Percentiles rank a stretch among this genome's conserved stretches.
Conservation (phyloP, 1,284 basidiomycete species). For the Cutaneotrichosporon sp. region DNA sequence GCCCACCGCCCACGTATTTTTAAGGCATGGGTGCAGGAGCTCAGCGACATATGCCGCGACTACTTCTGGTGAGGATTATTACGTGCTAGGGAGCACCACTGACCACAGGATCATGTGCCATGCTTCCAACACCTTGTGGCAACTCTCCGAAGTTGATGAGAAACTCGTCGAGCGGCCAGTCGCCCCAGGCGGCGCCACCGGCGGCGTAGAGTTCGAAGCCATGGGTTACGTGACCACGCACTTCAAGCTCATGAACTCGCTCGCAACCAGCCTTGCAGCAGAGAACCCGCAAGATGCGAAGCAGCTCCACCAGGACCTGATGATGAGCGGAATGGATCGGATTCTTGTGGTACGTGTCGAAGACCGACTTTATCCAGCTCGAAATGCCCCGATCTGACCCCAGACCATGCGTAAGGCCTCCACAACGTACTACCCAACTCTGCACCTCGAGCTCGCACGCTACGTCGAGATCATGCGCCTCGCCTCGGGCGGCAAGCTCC, state of each 20-base stretch:
- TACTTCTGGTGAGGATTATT: conserved; percentile 79
- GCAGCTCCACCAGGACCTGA: conserved; percentile 74
- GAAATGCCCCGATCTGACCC: background rate
- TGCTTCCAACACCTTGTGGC: conserved; percentile 85
- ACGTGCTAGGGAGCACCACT: background rate
- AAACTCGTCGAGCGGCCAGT: conserved; percentile 79
- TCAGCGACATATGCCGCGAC: conserved; percentile 84
- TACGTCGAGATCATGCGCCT: conserved; percentile 62
- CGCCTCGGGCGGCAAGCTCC: conserved; percentile 33
- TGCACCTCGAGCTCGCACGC: conserved; percentile 84
- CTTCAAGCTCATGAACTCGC: conserved; percentile 72
- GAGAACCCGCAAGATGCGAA: conserved; percentile 62
- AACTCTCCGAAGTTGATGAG: conserved; percentile 72
- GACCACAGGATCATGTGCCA: conserved; percentile 80
- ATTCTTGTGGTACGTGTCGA: conserved; percentile 44
- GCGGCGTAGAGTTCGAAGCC: conserved; percentile 95
- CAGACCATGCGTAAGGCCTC: conserved; percentile 90
- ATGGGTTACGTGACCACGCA: conserved; percentile 88
- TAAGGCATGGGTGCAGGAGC: conserved; percentile 83
- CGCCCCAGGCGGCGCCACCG: conserved; percentile 96
- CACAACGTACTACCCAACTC: conserved; percentile 80
- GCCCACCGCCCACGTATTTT: conserved; percentile 78
- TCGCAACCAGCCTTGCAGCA: conserved; percentile 61
- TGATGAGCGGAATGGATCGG: conserved; percentile 77
- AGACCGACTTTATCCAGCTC: too few species aligned